Conservation (phyloP, 768 basidiomycete species). For the Porpolomopsis calyptriformis region DNA sequence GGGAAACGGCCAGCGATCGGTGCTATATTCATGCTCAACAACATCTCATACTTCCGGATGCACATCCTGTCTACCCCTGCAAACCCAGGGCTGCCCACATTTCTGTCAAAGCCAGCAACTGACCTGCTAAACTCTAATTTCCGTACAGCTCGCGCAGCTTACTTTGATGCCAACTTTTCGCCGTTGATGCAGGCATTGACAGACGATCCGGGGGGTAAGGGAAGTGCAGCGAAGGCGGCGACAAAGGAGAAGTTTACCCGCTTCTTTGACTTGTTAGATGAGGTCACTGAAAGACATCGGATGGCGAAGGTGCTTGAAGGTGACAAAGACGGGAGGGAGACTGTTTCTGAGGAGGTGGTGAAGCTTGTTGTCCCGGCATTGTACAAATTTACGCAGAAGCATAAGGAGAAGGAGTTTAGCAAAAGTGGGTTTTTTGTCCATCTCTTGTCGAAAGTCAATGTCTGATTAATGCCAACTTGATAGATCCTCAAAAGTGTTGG, state of each 20-base stretch:
- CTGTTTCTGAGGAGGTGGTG: slow-evolving; percentile 61
- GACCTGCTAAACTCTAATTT: slow-evolving; percentile 59
- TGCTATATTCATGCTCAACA: slow-evolving; percentile 74
- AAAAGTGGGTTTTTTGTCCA: slow-evolving; percentile 45
- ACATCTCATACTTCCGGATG: slow-evolving; percentile 57
- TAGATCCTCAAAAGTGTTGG: slow-evolving; percentile 68
- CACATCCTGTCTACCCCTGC: slow-evolving; percentile 45
- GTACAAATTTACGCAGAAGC: slow-evolving; percentile 63
- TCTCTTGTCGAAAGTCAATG: background rate
- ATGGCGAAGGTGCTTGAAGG: slow-evolving; percentile 62
- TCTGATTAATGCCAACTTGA: slow-evolving; percentile 4
- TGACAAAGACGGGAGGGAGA: slow-evolving; percentile 47
- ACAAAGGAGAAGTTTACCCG: slow-evolving; percentile 76
- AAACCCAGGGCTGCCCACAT: slow-evolving; percentile 32
- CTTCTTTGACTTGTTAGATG: slow-evolving; percentile 75
- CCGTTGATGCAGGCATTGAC: slow-evolving; percentile 61
- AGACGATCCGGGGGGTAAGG: slow-evolving; percentile 47
- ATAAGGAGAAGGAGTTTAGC: slow-evolving; percentile 74
- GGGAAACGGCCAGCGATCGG: slow-evolving; percentile 54
- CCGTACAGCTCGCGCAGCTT: slow-evolving; percentile 73
- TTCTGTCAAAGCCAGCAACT: slow-evolving; percentile 52
- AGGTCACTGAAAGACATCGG: slow-evolving; percentile 66
- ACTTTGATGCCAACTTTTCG: slow-evolving; percentile 76
- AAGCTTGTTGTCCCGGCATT: slow-evolving; percentile 69
- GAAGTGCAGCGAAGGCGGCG: slow-evolving; percentile 44